Evolutionary conservation across 148 eudicot genomes (phyloP).

Genomic region (Amaranthus palmeri): DNA sequence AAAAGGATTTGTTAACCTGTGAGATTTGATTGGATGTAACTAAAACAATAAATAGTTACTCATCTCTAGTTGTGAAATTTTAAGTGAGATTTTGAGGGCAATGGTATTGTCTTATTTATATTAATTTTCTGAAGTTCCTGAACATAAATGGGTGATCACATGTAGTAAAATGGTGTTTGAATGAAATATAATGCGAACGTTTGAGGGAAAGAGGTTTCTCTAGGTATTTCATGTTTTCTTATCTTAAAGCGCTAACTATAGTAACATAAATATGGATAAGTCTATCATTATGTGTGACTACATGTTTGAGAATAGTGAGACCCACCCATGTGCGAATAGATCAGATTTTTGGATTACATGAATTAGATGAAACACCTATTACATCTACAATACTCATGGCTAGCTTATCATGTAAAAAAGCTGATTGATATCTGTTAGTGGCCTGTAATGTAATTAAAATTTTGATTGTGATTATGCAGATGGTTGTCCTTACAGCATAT

Average conservation of each 20-base stretch:
- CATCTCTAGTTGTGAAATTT: too few species aligned
- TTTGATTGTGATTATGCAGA: constrained; percentile 35
- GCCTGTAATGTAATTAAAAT: background rate
- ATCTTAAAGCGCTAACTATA: too few species aligned
- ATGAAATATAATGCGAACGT: background rate
- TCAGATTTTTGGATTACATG: background rate
- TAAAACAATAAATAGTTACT: too few species aligned
- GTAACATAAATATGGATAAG: background rate
- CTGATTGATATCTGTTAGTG: background rate
- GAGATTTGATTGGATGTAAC: too few species aligned
- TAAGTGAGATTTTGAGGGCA: too few species aligned
- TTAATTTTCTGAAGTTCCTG: too few species aligned
- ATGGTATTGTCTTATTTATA: too few species aligned
- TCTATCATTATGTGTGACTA: background rate
- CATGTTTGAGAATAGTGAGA: background rate
- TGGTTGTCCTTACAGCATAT: constrained; percentile 68
- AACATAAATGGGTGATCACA: background rate
- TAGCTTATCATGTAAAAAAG: background rate
- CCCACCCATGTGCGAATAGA: background rate
- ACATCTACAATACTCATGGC: background rate
- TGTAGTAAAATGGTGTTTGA: background rate
- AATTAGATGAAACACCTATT: background rate
- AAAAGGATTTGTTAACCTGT: too few species aligned
- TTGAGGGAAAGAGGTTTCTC: background rate
- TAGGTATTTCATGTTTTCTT: background rate